These are phyloP conservation scores for Plantago rigida DNA, from an alignment of 305 asterid species.

Conservation along the genomic window DNA sequence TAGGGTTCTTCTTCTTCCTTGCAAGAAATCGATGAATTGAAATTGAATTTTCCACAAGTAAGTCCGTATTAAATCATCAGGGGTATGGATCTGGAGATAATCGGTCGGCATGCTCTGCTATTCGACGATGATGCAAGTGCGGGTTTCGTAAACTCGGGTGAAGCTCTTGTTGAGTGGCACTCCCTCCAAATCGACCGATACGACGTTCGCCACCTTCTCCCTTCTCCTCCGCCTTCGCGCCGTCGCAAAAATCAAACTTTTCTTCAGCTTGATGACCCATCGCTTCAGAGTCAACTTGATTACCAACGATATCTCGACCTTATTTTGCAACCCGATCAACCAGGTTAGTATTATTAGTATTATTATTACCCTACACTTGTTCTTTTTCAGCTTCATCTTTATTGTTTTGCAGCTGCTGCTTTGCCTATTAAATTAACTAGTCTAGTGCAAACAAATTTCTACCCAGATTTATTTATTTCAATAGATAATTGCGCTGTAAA, in stretches of 20 bases:
- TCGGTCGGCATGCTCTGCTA: conserved; percentile 72
- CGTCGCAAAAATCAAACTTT: conserved; percentile 34
- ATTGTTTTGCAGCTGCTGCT: too few species aligned
- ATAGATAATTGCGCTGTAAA: too few species aligned
- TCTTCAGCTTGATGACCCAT: conserved; percentile 27
- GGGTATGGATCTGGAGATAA: conserved; percentile 58
- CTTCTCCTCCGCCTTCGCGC: conserved; percentile 73
- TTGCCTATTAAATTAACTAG: too few species aligned
- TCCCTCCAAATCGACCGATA: conserved; percentile 82
- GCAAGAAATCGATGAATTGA: too few species aligned
- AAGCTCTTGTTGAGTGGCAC: conserved; percentile 88
- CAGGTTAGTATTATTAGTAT: conserved; percentile 35
- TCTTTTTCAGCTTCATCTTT: too few species aligned
- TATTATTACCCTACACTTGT: too few species aligned
- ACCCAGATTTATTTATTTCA: too few species aligned
- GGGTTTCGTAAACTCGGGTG: conserved; percentile 70
- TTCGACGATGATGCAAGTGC: conserved; percentile 83
- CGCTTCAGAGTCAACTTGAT: conserved; percentile 51
- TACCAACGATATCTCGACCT: conserved; percentile 76
- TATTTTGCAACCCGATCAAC: conserved; percentile 35
- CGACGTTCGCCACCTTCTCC: conserved; percentile 90
- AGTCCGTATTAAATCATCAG: too few species aligned
- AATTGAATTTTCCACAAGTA: too few species aligned
- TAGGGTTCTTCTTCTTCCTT: too few species aligned
- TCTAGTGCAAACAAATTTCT: too few species aligned